Evolutionary conservation across 768 basidiomycete genomes (phyloP).

Genomic region (Termitomyces sp.): DNA sequence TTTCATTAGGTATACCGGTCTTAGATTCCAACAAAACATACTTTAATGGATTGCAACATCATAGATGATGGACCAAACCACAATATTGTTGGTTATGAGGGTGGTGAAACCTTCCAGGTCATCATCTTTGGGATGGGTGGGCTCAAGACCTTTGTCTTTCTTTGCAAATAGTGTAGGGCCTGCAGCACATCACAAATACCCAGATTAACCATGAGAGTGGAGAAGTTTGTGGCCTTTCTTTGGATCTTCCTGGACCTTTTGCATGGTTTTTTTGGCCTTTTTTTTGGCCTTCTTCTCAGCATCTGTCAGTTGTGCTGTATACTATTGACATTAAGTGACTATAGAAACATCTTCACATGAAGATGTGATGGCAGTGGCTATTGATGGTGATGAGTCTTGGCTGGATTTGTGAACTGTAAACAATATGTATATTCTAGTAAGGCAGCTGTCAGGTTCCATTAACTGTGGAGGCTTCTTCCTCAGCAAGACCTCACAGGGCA

Average conservation of each 20-base stretch:
- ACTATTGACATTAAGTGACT: not conserved
- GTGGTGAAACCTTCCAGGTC: slow-evolving; percentile 71
- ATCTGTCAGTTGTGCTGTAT: slow-evolving; percentile 40
- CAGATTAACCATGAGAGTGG: not conserved
- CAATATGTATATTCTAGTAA: too few relatives aligned
- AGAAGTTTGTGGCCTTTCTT: slow-evolving; percentile 55
- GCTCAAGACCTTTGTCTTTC: slow-evolving; percentile 71
- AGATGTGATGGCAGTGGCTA: slow-evolving; percentile 38
- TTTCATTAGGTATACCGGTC: too few relatives aligned
- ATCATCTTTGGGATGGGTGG: slow-evolving; percentile 56
- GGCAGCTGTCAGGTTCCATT: too few relatives aligned
- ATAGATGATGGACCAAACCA: slow-evolving; percentile 69
- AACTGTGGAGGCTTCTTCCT: too few relatives aligned
- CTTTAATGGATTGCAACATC: slow-evolving; percentile 81
- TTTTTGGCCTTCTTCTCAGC: slow-evolving; percentile 80
- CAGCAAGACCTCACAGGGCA: too few relatives aligned
- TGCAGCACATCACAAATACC: slow-evolving; percentile 5
- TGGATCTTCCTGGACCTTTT: slow-evolving; percentile 56
- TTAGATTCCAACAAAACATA: slow-evolving; percentile 43
- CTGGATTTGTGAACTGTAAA: too few relatives aligned
- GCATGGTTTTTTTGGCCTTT: slow-evolving; percentile 78
- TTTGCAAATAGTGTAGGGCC: slow-evolving; percentile 29
- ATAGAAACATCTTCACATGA: slow-evolving; percentile 23
- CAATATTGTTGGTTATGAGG: slow-evolving; percentile 45
- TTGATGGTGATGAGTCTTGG: too few relatives aligned